Conservation (phyloP, 1,139 yeast genomes). For the Candida glucosophila region DNA sequence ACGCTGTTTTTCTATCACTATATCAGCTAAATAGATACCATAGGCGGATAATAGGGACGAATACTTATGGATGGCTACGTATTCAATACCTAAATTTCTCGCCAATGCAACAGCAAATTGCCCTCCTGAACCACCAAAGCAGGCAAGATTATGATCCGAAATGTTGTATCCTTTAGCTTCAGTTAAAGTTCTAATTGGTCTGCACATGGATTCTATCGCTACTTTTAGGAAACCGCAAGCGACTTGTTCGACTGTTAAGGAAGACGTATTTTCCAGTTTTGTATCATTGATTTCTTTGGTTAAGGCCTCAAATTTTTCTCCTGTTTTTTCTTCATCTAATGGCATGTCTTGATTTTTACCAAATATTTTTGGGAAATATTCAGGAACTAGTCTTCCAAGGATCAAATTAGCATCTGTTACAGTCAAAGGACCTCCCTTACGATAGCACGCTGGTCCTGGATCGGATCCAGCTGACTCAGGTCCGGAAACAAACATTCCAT, state of each 20-base stretch:
- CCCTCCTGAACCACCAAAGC: constrained; percentile 57
- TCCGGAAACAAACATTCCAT: constrained; percentile 44
- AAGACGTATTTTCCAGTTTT: constrained; percentile 10
- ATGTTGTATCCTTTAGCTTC: constrained; percentile 45
- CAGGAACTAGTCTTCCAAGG: constrained; percentile 38
- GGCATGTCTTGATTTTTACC: constrained; percentile 41
- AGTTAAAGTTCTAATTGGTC: constrained; percentile 47
- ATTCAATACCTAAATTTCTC: constrained; percentile 33
- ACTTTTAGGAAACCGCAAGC: constrained; percentile 47
- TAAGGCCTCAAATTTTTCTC: constrained; percentile 24
- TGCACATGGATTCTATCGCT: constrained; percentile 48
- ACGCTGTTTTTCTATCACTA: constrained; percentile 47
- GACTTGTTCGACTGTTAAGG: constrained; percentile 33
- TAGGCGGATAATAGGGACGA: constrained; percentile 49
- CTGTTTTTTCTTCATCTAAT: constrained; percentile 29
- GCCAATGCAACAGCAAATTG: constrained; percentile 51
- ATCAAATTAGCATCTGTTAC: constrained; percentile 45
- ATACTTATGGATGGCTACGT: constrained; percentile 41
- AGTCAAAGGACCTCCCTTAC: constrained; percentile 47
- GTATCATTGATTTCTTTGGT: constrained; percentile 30
- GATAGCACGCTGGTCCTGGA: constrained; percentile 49
- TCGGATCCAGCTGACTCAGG: constrained; percentile 48
- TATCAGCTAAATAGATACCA: constrained; percentile 50
- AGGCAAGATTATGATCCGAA: constrained; percentile 38
- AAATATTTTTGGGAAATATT: constrained; percentile 40